A percentile compares a stretch with the other conserved stretches of the same genome.
phyloP scores from a whole-genome alignment of 2,329 filamentous ascomycete species.

The Pseudogymnoascus sp. region DNA sequence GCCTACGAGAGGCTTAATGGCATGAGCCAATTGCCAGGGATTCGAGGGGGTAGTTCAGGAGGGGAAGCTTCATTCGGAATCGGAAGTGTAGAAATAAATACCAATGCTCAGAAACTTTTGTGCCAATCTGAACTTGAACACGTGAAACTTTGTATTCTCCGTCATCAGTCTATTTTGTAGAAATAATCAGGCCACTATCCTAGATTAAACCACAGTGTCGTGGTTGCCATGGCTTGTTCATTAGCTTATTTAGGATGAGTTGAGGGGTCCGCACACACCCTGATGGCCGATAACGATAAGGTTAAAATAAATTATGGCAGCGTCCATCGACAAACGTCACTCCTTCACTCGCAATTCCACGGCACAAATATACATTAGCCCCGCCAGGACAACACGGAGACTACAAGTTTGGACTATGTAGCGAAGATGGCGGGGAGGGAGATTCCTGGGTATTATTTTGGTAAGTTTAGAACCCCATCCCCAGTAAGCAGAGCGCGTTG shows the following conservation, averaged over 20 bases:
- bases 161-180: not conserved
- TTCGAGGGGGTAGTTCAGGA: not conserved
- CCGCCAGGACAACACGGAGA: not conserved
- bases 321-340: not conserved
- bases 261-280: not conserved
- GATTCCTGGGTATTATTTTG: conserved; percentile 3
- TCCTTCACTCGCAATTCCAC: not conserved
- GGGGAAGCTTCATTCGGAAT: not conserved
- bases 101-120: not conserved
- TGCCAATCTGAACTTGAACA: not conserved
- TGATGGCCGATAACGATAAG: not conserved
- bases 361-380: not conserved
- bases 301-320: not conserved
- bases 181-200: not conserved
- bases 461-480: not conserved
- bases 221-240: not conserved
- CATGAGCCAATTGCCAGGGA: not conserved
- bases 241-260: not conserved
- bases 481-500: not conserved
- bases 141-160: not conserved
- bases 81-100: not conserved
- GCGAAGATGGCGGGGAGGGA: not conserved
- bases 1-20: not conserved
- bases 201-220: no score
- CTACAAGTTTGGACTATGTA: not conserved